Percentiles rank a stretch among this genome's conserved stretches.
These are phyloP conservation scores for Fusarium dimerum DNA, from an alignment of 2,329 filamentous ascomycete genomes.

Conservation along the genomic window DNA sequence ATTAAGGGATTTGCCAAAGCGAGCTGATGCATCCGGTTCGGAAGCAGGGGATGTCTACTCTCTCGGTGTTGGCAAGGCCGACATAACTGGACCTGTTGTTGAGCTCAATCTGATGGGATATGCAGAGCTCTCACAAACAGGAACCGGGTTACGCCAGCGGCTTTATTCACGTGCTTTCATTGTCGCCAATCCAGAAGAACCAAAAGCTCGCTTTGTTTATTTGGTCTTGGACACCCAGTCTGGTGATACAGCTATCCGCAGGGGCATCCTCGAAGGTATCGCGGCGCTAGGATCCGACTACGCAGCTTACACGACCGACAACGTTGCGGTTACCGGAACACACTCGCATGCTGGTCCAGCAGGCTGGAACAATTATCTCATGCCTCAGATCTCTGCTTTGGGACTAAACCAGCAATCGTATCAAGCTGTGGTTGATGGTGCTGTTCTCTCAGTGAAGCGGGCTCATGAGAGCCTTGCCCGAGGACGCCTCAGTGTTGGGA, in stretches of 20 bases:
- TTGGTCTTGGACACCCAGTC: slow-evolving; percentile 84
- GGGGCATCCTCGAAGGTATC: slow-evolving; percentile 82
- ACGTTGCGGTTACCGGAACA: slow-evolving; percentile 87
- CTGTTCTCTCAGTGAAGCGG: slow-evolving; percentile 75
- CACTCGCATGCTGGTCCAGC: slow-evolving; percentile 92
- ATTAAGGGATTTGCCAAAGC: not conserved
- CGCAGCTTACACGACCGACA: slow-evolving; percentile 72
- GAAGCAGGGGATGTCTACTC: slow-evolving; percentile 43
- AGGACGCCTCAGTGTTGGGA: slow-evolving; percentile 71
- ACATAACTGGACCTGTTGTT: slow-evolving; percentile 74
- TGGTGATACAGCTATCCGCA: slow-evolving; percentile 84
- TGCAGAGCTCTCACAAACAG: slow-evolving; percentile 79
- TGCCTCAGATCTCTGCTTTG: slow-evolving; percentile 85
- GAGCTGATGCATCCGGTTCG: not conserved
- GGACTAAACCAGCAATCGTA: slow-evolving; percentile 89
- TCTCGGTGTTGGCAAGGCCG: slow-evolving; percentile 57
- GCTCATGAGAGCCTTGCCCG: slow-evolving; percentile 61
- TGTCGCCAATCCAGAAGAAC: slow-evolving; percentile 66
- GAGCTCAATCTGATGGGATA: slow-evolving; percentile 93
- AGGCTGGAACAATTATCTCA: slow-evolving; percentile 91
- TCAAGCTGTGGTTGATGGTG: slow-evolving; percentile 83
- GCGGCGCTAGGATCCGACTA: slow-evolving; percentile 70
- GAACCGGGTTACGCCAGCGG: slow-evolving; percentile 82
- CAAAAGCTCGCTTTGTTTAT: slow-evolving; percentile 78
- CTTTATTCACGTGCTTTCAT: slow-evolving; percentile 91